Conservation (phyloP, 2,329 filamentous ascomycete genomes). For the Keithomyces neogunnii region DNA sequence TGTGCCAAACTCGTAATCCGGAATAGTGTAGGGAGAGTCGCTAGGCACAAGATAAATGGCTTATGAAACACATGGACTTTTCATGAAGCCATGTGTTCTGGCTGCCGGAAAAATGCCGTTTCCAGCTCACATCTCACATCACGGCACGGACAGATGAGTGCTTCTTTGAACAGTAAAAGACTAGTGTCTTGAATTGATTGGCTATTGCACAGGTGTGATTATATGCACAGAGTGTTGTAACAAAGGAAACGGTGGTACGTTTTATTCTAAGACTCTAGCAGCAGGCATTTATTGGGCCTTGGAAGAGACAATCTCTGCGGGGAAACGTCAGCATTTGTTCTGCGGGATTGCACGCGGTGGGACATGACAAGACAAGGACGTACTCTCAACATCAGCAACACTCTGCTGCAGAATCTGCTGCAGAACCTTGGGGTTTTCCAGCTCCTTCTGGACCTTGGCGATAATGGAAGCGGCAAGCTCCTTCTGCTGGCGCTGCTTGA, state of each 20-base stretch:
- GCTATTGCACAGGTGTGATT: conserved; percentile 55
- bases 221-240: conserved; percentile 45
- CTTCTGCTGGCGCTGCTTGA: conserved; percentile 97
- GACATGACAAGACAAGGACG: conserved; percentile 10
- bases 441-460: conserved; percentile 96
- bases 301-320: conserved; percentile 50
- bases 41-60: too few species aligned
- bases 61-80: too few species aligned
- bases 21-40: too few species aligned
- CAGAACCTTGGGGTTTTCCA: conserved; percentile 93
- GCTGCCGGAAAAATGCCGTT: too few species aligned
- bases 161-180: conserved; percentile 4
- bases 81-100: too few species aligned
- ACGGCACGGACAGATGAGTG: background rate
- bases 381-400: conserved; percentile 92
- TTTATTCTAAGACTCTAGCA: conserved; percentile 25
- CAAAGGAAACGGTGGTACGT: conserved; percentile 40
- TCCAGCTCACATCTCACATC: background rate
- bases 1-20: too few species aligned
- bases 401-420: conserved; percentile 98
- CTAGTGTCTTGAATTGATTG: conserved; percentile 21
- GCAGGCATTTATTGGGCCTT: conserved; percentile 52
- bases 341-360: background rate
- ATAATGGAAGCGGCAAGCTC: conserved; percentile 92
- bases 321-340: conserved; percentile 22